Base-by-base conservation (phyloP, 1,284 basidiomycete genomes). In the Cutaneotrichosporon arboriforme region DNA sequence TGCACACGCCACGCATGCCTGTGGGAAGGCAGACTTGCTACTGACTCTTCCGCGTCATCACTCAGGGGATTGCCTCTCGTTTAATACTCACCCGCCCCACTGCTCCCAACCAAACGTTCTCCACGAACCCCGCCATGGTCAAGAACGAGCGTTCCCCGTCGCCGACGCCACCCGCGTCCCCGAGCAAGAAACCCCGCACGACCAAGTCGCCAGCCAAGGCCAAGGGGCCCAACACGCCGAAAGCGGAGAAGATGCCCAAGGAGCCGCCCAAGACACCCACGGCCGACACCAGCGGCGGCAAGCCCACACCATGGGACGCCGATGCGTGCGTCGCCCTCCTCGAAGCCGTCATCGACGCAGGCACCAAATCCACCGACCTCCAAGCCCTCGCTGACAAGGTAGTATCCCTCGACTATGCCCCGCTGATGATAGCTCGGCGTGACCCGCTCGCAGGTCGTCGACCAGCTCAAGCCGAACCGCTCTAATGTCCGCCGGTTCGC, bases 401-500 rank as follows among this genome's bases (percentile, higher is more conserved):
- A 14, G 22, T 5, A 12, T 14, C 10, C 18, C 18, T 13, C 21
- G 22, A 14, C 7, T 4, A 15, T 21, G 18, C 10, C 10, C 10
- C 12, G 39, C 48, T 49, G 33, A 49, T 23, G 15, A 2, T 42
- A 54, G 53, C 53, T 46, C 23, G 53, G 53, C 37, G 34, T 54
- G 31, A 50, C 43, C 17, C 21, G 23, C 14, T 26, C 31, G 3
- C 48, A 50, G 48, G 31, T 54, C 33, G 15, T 15, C 12, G 44
- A 54, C 48, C 53, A 54, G 47, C 42, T 54, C 42, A 49, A 49
- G 42, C 18, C 47, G 4, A 54, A 54, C 38, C 52, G 52, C 43
- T 13, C 17, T 20, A 54, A 54, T 22, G 14, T 54, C 9, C 52
- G 52, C 36, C 20, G 31, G 18, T 4, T 22, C 4, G 46, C 47